Evolutionary conservation across 2,329 filamentous ascomycete species (phyloP).

Genomic region (Podosphaera xanthii): DNA sequence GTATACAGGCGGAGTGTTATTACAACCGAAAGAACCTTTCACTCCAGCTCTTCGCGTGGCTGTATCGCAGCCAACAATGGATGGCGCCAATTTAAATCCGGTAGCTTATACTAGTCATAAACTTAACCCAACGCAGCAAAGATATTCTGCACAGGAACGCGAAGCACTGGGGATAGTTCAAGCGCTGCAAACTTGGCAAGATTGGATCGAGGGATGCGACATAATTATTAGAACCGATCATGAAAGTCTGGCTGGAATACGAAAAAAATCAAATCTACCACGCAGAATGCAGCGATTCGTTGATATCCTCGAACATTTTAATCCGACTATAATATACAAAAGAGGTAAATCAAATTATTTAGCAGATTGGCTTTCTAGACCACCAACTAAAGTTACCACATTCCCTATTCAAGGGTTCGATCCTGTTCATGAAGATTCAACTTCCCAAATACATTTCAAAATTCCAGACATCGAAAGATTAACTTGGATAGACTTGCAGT

Average conservation of each 20-base stretch:
- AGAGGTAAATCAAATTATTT: neutral
- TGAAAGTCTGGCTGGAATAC: neutral
- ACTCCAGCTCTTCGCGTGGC: neutral
- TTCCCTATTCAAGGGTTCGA: neutral
- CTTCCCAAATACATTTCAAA: neutral
- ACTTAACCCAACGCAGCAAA: neutral
- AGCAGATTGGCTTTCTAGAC: neutral
- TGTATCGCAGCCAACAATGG: neutral
- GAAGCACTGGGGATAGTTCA: neutral
- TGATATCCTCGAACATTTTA: neutral
- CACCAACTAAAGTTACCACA: neutral
- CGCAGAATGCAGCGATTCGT: neutral
- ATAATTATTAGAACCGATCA: neutral
- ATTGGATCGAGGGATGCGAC: neutral
- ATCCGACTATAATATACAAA: constrained; percentile 1
- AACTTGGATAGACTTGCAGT: neutral
- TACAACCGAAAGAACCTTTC: neutral
- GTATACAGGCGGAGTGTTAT: neutral
- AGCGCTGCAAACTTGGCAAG: neutral
- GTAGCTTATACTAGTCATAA: neutral
- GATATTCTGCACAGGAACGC: neutral
- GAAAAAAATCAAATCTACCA: neutral
- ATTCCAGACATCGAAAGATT: neutral
- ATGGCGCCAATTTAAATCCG: neutral
- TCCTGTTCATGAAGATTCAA: neutral